Evolutionary conservation across 1,284 basidiomycete species (phyloP).

Genomic region (Lentinula novae-zelandiae): DNA sequence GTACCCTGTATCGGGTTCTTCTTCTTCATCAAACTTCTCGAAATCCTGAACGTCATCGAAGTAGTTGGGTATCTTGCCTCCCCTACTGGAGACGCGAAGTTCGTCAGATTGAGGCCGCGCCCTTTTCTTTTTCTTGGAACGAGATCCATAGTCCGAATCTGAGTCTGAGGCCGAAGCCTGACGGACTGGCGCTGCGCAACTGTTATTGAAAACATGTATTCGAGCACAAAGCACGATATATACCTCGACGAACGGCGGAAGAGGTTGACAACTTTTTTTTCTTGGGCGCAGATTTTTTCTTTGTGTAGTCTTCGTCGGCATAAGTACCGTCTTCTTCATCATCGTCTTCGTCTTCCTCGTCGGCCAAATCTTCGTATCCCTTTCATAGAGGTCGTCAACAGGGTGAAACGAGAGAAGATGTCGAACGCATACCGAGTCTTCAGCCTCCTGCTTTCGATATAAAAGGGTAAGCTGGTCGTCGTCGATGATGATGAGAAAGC

Average conservation of each 20-base stretch:
- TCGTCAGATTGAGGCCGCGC: conserved; percentile 56
- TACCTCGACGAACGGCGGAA: conserved; percentile 55
- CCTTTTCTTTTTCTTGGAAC: conserved; percentile 85
- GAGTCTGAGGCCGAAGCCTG: conserved; percentile 65
- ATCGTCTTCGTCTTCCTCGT: conserved; percentile 47
- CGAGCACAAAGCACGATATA: conserved; percentile 18
- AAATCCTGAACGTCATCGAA: conserved; percentile 81
- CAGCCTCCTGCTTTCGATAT: conserved; percentile 42
- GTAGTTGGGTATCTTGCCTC: conserved; percentile 82
- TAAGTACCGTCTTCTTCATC: conserved; percentile 64
- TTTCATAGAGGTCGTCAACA: conserved; percentile 22
- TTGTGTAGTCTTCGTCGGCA: conserved; percentile 62
- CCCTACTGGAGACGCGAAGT: conserved; percentile 78
- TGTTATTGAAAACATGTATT: conserved; percentile 14
- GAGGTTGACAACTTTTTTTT: conserved; percentile 54
- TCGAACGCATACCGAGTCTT: conserved; percentile 58
- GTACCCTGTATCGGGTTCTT: conserved; percentile 40
- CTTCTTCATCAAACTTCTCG: conserved; percentile 72
- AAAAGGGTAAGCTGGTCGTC: conserved; percentile 4
- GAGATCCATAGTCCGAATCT: conserved; percentile 85
- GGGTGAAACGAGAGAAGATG: conserved; percentile 19
- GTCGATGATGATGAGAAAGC: conserved; percentile 1
- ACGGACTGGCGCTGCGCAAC: conserved; percentile 40
- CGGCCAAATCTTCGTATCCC: conserved; percentile 66
- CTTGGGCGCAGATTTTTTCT: conserved; percentile 64